Evolutionary conservation across 805 yeast genomes (phyloP).

Genomic region (Candida broadrunensis): DNA sequence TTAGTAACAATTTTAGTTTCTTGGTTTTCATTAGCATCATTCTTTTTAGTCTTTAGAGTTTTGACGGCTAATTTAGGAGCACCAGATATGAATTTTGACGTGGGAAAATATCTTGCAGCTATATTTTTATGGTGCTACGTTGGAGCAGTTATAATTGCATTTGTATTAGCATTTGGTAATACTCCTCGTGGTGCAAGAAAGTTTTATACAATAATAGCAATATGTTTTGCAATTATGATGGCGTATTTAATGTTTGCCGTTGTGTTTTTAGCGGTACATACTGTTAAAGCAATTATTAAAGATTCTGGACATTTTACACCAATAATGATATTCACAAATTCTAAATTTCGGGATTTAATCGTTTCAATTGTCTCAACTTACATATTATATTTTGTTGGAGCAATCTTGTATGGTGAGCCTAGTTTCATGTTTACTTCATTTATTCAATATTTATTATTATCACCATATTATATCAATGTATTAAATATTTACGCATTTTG

Average conservation of each 20-base stretch:
- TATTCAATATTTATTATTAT: slow-evolving; percentile 73
- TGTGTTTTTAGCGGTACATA: slow-evolving; percentile 69
- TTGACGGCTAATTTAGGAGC: slow-evolving; percentile 77
- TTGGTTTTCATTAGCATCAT: slow-evolving; percentile 91
- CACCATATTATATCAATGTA: slow-evolving; percentile 89
- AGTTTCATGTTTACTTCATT: slow-evolving; percentile 90
- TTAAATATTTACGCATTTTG: slow-evolving; percentile 93
- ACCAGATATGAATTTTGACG: slow-evolving; percentile 55
- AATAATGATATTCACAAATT: slow-evolving; percentile 54
- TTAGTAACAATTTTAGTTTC: slow-evolving; percentile 71
- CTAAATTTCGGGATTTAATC: slow-evolving; percentile 79
- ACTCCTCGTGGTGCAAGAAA: slow-evolving; percentile 86
- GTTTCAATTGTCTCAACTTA: slow-evolving; percentile 87
- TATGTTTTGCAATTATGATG: slow-evolving; percentile 86
- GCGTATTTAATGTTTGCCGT: slow-evolving; percentile 87
- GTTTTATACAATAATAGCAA: slow-evolving; percentile 71
- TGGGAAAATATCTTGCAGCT: slow-evolving; percentile 76
- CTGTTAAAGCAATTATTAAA: slow-evolving; percentile 56
- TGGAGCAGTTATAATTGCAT: slow-evolving; percentile 76
- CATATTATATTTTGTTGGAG: slow-evolving; percentile 72
- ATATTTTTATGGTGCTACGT: slow-evolving; percentile 83
- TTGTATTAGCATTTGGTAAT: slow-evolving; percentile 89
- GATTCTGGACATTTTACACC: slow-evolving; percentile 41
- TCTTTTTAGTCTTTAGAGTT: slow-evolving; percentile 85
- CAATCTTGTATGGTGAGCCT: slow-evolving; percentile 83